Conservation (phyloP, 768 basidiomycete genomes). For the Sarcomyxa edulis region DNA sequence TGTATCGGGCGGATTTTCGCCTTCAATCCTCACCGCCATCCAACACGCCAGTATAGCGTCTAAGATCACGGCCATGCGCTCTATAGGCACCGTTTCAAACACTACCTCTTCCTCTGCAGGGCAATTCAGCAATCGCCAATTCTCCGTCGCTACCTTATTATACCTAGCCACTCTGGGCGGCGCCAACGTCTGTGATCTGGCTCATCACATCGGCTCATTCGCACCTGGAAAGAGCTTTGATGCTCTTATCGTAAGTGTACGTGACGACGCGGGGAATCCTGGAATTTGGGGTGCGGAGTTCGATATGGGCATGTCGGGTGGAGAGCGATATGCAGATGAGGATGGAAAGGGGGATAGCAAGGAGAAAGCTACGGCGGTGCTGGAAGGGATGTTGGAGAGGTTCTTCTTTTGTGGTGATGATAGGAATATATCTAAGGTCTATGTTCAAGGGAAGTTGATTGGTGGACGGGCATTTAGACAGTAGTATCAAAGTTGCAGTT, state of each 20-base stretch:
- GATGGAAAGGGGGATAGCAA: constrained; percentile 1
- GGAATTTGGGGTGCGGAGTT: constrained; percentile 48
- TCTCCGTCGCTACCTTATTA: constrained; percentile 71
- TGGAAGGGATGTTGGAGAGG: constrained; percentile 67
- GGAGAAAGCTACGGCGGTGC: constrained; percentile 24
- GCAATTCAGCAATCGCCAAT: constrained; percentile 51
- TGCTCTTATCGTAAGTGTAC: constrained; percentile 69
- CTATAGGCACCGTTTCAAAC: constrained; percentile 9
- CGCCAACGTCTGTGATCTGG: constrained; percentile 73
- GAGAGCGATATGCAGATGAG: constrained; percentile 12
- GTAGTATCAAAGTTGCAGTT: constrained; percentile 1
- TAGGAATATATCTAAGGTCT: constrained; percentile 76
- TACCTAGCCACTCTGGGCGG: constrained; percentile 93
- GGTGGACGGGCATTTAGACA: constrained; percentile 52
- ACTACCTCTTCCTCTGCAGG: constrained; percentile 6
- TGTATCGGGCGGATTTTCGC: constrained; percentile 80
- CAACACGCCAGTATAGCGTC: constrained; percentile 77
- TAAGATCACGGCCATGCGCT: constrained; percentile 62
- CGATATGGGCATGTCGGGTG: constrained; percentile 25
- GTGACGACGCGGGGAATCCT: constrained; percentile 47
- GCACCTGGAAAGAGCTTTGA: constrained; percentile 84
- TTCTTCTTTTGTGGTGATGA: constrained; percentile 88
- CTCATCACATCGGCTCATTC: constrained; percentile 70
- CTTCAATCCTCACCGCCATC: constrained; percentile 73
- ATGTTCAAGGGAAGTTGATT: constrained; percentile 74